Evolutionary conservation across 371 early-diverging fungal genomes (phyloP).

Genomic region (Phascolomyces articulosus): DNA sequence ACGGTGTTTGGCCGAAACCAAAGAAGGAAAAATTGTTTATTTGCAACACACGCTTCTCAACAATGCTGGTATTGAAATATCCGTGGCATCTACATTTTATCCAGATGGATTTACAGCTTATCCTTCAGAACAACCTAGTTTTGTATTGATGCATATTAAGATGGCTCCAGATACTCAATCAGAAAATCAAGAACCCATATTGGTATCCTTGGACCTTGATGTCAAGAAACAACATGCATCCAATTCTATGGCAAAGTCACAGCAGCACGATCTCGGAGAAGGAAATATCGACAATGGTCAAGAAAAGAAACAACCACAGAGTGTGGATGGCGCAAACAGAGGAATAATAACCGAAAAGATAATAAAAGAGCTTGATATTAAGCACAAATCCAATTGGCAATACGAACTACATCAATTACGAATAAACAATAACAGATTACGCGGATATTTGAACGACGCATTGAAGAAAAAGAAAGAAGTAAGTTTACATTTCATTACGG

Average conservation of each 20-base stretch:
- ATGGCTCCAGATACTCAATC: constrained; percentile 14
- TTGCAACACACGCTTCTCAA: constrained; percentile 44
- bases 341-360: constrained; percentile 7
- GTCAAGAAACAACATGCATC: constrained; percentile 6
- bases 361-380: constrained; percentile 38
- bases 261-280: background rate
- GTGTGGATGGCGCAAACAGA: too few relatives aligned
- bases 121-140: constrained; percentile 27
- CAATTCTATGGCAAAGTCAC: too few relatives aligned
- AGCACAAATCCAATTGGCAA: constrained; percentile 44
- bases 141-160: constrained; percentile 47
- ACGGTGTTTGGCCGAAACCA: constrained; percentile 51
- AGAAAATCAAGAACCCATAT: constrained; percentile 23
- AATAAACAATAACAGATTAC: constrained; percentile 40
- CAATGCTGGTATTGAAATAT: constrained; percentile 42
- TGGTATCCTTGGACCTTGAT: constrained; percentile 32
- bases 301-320: too few relatives aligned
- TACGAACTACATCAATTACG: constrained; percentile 55
- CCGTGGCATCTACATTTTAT: constrained; percentile 49
- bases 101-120: constrained; percentile 39
- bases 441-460: constrained; percentile 32
- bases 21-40: constrained; percentile 47
- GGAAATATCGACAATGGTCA: too few relatives aligned
- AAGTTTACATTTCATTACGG: too few relatives aligned
- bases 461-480: constrained; percentile 2